A percentile compares a stretch with the other conserved stretches of the same genome.
Conservation (phyloP, 192 early-diverging fungal genomes). For the Coemansia sp. region DNA sequence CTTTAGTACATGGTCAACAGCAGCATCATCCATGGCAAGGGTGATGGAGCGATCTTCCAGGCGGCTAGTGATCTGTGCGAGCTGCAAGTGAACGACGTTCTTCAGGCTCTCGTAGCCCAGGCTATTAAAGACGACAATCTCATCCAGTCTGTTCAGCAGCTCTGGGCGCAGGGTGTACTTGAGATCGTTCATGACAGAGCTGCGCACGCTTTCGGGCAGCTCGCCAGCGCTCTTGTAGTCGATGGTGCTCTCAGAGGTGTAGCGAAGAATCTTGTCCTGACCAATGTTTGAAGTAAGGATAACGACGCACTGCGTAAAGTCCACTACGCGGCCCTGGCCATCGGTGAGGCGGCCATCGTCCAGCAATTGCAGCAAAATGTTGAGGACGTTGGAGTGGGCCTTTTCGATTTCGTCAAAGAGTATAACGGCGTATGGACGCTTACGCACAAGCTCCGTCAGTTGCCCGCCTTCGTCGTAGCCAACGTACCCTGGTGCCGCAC, state of each 20-base stretch:
- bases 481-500: conserved; percentile 95
- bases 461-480: conserved; percentile 97
- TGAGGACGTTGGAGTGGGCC: conserved; percentile 84
- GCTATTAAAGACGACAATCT: conserved; percentile 87
- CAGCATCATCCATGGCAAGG: conserved; percentile 69
- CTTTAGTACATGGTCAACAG: conserved; percentile 75
- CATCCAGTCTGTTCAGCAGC: conserved; percentile 96
- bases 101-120: conserved; percentile 65
- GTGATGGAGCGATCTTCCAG: conserved; percentile 78
- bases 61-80: conserved; percentile 65
- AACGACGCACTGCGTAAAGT: conserved; percentile 95
- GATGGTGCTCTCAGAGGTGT: conserved; percentile 30
- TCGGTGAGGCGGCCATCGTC: conserved; percentile 97
- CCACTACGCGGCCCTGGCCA: conserved; percentile 87
- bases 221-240: conserved; percentile 28
- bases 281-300: conserved; percentile 96
- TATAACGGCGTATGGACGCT: conserved; percentile 90
- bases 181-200: conserved; percentile 83
- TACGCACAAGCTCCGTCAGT: conserved; percentile 91
- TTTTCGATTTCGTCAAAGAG: conserved; percentile 99
- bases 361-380: conserved; percentile 80
- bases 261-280: conserved; percentile 61
- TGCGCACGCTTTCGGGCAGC: conserved; percentile 51
- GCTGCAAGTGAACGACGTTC: conserved; percentile 75
- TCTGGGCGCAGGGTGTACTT: conserved; percentile 85